Conservation (phyloP, 139 green algal genomes). For the Picochlorum sp. region DNA sequence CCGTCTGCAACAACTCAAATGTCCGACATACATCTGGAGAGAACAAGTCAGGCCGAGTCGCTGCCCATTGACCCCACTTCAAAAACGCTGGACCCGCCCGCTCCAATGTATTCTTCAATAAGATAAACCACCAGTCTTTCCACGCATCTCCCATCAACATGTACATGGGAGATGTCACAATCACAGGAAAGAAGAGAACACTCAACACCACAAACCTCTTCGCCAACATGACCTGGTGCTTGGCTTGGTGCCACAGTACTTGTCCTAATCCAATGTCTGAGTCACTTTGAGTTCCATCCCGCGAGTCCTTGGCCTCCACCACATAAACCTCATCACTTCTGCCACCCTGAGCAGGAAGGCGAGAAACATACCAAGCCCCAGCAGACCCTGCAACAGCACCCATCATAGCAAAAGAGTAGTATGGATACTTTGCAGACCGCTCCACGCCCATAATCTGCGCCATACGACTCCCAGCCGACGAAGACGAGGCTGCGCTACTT, state of each 20-base stretch:
- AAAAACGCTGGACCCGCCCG: constrained; percentile 69
- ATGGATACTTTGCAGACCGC: no score
- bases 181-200: constrained; percentile 49
- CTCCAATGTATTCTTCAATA: constrained; percentile 73
- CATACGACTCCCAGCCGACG: no score
- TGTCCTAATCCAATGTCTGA: neutral
- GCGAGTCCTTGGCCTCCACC: no score
- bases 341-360: constrained; percentile 5
- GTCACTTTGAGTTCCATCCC: no score
- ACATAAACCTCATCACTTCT: neutral
- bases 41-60: constrained; percentile 66
- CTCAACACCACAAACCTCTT: constrained; percentile 47
- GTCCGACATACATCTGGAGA: constrained; percentile 18
- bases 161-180: constrained; percentile 23
- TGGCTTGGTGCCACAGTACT: constrained; percentile 26
- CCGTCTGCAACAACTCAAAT: constrained; percentile 60
- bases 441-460: no score
- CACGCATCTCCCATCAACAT: constrained; percentile 2
- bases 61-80: constrained; percentile 86
- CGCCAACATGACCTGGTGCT: constrained; percentile 31
- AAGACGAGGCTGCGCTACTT: neutral
- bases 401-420: no score
- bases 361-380: neutral
- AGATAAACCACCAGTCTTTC: constrained; percentile 47
- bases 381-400: neutral